A percentile compares a stretch with the other conserved stretches of the same genome.
Conservation (phyloP, 2,329 filamentous ascomycete species). For the Colletotrichum horii region DNA sequence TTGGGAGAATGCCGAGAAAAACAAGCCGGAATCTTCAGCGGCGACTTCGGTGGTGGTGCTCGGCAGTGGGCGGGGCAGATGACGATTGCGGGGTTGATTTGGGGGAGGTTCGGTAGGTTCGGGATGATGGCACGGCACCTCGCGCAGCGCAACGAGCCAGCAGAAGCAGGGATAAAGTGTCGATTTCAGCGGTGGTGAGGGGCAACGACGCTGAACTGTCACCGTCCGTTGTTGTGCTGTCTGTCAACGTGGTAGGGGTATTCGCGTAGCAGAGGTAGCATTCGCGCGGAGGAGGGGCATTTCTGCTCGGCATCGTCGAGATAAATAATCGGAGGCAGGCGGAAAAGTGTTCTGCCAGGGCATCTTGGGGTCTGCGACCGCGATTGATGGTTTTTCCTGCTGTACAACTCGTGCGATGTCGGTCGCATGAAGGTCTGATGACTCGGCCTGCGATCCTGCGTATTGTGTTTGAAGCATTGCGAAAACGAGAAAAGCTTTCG, state of each 20-base stretch:
- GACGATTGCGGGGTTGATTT: conserved; percentile 15
- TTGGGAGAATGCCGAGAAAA: not conserved
- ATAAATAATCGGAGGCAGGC: not conserved
- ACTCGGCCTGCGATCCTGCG: rapidly evolving
- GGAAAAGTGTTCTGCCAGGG: conserved; percentile 16
- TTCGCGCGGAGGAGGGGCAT: not conserved
- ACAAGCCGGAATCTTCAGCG: not conserved
- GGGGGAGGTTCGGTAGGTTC: not conserved
- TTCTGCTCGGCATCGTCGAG: not conserved
- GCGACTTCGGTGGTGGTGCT: not conserved
- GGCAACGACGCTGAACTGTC: not conserved
- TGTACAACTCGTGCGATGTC: not conserved
- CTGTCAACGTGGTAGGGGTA: not conserved
- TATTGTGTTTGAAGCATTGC: not conserved
- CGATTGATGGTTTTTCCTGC: conserved; percentile 14
- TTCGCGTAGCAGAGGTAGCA: not conserved
- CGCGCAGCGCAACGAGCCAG: not conserved
- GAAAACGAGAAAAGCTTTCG: not conserved
- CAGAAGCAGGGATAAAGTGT: not conserved
- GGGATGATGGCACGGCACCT: conserved; percentile 13
- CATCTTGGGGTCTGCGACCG: not conserved
- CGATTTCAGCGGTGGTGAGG: not conserved
- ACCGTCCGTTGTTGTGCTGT: not conserved
- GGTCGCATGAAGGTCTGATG: not conserved
- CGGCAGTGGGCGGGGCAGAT: conserved; percentile 1